phyloP scores from a whole-genome alignment of 1,284 basidiomycete species.

The Ceratobasidium sp. region DNA sequence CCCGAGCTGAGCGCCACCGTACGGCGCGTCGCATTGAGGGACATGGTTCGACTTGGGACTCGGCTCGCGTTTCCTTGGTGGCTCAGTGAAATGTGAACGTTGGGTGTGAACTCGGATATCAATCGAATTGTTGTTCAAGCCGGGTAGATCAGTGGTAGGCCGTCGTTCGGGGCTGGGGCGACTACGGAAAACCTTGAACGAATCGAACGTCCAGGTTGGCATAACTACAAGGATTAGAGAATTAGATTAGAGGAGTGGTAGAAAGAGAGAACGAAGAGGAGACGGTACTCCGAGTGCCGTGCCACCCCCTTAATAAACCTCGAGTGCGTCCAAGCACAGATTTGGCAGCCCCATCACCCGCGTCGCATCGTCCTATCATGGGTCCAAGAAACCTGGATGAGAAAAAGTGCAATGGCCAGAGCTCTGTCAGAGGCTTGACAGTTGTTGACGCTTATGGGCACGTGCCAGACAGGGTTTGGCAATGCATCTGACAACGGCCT shows the following conservation, averaged over 20 bases:
- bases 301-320: conserved; percentile 23
- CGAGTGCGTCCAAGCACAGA: conserved; percentile 7
- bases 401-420: conserved; percentile 11
- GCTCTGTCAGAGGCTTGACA: conserved; percentile 9
- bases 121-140: conserved; percentile 1
- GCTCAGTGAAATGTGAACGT: conserved; percentile 17
- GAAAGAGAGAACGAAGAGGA: background rate
- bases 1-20: background rate
- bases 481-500: background rate
- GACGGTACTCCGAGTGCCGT: background rate
- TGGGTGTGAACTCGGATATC: conserved; percentile 26
- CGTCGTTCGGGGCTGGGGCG: conserved; percentile 1
- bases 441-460: too few relatives aligned
- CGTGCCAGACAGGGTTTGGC: background rate
- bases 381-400: background rate
- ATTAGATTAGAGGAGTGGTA: conserved; percentile 17
- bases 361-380: background rate
- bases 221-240: conserved; percentile 2
- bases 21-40: background rate
- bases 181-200: conserved; percentile 23
- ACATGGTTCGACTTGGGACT: background rate
- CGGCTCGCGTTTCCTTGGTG: background rate
- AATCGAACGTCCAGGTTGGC: conserved; percentile 17
- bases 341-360: background rate
- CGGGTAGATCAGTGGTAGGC: background rate